phyloP scores from a whole-genome alignment of 2,329 filamentous ascomycete species.

The Pestalotiopsis sp. region DNA sequence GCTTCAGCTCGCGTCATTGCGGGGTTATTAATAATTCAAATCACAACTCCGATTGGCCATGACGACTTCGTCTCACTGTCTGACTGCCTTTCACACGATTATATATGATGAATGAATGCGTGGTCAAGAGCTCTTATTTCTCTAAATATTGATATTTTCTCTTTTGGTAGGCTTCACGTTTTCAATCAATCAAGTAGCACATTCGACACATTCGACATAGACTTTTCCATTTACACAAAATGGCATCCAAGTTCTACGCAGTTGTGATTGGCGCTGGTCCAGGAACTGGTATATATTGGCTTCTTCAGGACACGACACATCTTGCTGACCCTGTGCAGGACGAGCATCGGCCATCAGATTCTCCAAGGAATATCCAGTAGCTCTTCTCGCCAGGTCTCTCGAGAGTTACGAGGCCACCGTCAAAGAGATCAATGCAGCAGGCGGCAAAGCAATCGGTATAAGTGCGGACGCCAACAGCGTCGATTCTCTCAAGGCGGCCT shows the following conservation, averaged over 20 bases:
- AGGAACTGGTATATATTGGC: conserved; percentile 52
- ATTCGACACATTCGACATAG: too few species aligned
- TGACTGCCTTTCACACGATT: neutral
- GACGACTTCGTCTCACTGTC: neutral
- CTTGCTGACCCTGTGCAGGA: conserved; percentile 31
- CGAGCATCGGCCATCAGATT: conserved; percentile 58
- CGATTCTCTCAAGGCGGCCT: conserved; percentile 48
- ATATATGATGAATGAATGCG: neutral
- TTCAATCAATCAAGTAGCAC: neutral
- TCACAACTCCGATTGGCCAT: neutral
- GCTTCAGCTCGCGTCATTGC: conserved; percentile 3
- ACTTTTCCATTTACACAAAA: too few species aligned
- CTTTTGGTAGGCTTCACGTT: neutral
- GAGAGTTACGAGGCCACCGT: conserved; percentile 67
- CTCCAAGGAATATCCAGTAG: conserved; percentile 69
- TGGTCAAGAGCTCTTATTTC: neutral
- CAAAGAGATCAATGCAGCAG: conserved; percentile 65
- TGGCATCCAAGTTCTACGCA: conserved; percentile 56
- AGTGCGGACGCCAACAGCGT: conserved; percentile 62
- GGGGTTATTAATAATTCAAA: conserved; percentile 10
- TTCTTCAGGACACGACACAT: neutral
- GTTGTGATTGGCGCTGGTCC: conserved; percentile 71
- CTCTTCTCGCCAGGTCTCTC: conserved; percentile 69
- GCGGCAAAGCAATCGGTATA: conserved; percentile 72
- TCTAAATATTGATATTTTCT: too few species aligned